Percentiles rank a stretch among this genome's conserved stretches.
Conservation (phyloP, 495 filamentous ascomycete species). For the Lentithecium fluviatile region DNA sequence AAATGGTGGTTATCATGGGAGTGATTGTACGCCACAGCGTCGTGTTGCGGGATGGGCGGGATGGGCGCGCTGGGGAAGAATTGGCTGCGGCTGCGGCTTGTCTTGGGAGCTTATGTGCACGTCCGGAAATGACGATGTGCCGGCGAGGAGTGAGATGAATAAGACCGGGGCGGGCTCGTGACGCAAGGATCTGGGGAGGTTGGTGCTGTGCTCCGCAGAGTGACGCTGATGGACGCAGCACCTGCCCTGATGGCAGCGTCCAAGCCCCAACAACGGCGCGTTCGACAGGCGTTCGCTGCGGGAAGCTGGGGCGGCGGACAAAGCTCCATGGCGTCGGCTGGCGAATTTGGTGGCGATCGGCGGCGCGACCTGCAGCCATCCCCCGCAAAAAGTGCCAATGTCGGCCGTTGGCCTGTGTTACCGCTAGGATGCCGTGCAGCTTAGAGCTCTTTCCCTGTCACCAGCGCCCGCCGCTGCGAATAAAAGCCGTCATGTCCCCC, state of each 20-base stretch:
- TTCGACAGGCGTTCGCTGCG: too few species aligned
- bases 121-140: constrained; percentile 21
- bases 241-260: too few species aligned
- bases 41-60: constrained; percentile 4
- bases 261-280: too few species aligned
- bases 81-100: constrained; percentile 28
- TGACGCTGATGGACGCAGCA: too few species aligned
- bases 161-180: not conserved
- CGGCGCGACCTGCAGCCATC: too few species aligned
- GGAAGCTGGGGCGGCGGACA: too few species aligned
- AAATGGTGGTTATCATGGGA: constrained; percentile 8
- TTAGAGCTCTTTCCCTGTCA: constrained; percentile 6
- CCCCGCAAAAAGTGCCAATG: too few species aligned
- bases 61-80: not conserved
- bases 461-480: not conserved
- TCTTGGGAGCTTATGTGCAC: constrained; percentile 20
- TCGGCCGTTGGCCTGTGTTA: not conserved
- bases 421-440: not conserved
- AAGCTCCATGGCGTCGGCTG: too few species aligned
- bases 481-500: constrained; percentile 1
- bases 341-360: too few species aligned
- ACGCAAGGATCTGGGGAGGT: not conserved
- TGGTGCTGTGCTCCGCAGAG: too few species aligned
- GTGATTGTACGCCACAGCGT: not conserved
- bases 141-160: not conserved